Base-by-base conservation (phyloP, 129 eudicot genomes). In the Helianthus tuberosus region DNA sequence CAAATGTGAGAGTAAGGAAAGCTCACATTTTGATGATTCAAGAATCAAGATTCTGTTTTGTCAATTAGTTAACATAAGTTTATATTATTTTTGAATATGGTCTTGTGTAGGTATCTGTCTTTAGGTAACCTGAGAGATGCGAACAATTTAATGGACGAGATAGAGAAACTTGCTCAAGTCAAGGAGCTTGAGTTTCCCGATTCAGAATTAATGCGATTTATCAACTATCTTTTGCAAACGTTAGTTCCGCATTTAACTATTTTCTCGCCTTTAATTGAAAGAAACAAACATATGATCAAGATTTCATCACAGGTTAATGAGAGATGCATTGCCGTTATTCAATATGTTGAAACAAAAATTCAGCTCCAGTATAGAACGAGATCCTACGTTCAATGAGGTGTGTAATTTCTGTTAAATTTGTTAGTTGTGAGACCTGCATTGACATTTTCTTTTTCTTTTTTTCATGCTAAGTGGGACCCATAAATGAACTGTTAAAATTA, bases 291-390 rank as follows among this genome's bases (percentile, higher is more conserved):
- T 67, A 5, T 55, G 16, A 59, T 35, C 16, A 6, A 36, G 27
- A 35, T 68, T 14, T 57, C 53, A 63, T 41, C 78, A 81, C 91
- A 94, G 98, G 86, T 77, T 94, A 86, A 77, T 83, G 89, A 88
- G 98, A 81, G 98, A 94, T 78, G 97, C 98, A 68, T 80, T 94
- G 84, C 97, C 98, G 8, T 84, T 94, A 73, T 94, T 94, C 66
- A 90, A 87, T 46, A 90, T 87, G 91, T 82, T 94, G 84, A 82
- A 81, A 75, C 91, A 94, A 82, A 87, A 78, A 75, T 94, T 83
- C 86, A 77, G 83, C 79, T 78, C 93, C 14, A 81, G 97, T 78
- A 79, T 88, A 75, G 89, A 90, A 39, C 81, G 98, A 58, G 98
- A 94, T 38, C 93, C 97, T 69, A 43, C 71, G 59, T 90, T 88